Percentiles rank a stretch among this genome's conserved stretches.
Conservation (phyloP, 2,329 filamentous ascomycete genomes). For the Xylaria sp. region DNA sequence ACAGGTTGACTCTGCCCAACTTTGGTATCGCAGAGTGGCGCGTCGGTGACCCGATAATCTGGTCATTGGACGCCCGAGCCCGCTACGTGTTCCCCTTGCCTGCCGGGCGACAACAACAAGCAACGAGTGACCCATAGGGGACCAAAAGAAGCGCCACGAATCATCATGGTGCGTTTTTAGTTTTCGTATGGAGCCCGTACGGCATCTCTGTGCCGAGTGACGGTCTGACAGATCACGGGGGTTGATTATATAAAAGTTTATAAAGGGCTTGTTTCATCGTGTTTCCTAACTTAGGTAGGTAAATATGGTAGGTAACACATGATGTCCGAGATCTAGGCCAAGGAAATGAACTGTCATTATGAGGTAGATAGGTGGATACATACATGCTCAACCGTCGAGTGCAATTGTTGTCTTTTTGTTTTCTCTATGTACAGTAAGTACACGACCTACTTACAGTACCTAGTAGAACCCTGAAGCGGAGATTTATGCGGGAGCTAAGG, state of each 20-base stretch:
- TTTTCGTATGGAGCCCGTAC: background rate
- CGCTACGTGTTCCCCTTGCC: conserved; percentile 8
- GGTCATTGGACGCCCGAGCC: conserved; percentile 26
- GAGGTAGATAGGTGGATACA: background rate
- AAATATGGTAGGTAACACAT: background rate
- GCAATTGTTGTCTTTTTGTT: background rate
- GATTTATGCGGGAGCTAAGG: conserved; percentile 29
- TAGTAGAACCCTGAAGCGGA: conserved; percentile 12
- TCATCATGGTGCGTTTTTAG: background rate
- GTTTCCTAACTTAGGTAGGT: background rate
- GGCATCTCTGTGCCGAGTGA: background rate
- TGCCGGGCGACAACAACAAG: background rate
- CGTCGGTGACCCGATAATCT: conserved; percentile 26
- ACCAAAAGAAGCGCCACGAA: conserved; percentile 8
- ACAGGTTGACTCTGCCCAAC: background rate
- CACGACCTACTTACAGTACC: too few species aligned
- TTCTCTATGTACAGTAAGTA: too few species aligned
- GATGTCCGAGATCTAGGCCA: background rate
- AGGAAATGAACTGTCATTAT: background rate
- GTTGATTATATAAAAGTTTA: background rate
- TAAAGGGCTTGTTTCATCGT: background rate
- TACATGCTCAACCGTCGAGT: background rate
- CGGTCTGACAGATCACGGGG: background rate
- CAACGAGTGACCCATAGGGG: background rate
- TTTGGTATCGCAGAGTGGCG: conserved; percentile 12